These are phyloP conservation scores for Mucor irregularis DNA, from an alignment of 371 early-diverging fungal genomes.

Conservation along the genomic window DNA sequence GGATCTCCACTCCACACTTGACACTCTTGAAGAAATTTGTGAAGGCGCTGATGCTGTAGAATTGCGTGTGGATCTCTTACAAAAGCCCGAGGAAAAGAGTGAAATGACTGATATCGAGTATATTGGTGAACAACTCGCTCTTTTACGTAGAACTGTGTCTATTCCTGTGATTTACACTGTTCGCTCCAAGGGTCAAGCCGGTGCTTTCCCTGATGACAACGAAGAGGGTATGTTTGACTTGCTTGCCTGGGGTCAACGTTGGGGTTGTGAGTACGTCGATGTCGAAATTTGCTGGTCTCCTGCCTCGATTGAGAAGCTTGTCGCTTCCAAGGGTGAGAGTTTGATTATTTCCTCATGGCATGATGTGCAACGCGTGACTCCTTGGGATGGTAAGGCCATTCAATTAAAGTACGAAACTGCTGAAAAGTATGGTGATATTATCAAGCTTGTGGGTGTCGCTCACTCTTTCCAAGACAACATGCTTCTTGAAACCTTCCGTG, in stretches of 20 bases:
- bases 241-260: constrained; percentile 68
- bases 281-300: constrained; percentile 71
- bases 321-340: constrained; percentile 56
- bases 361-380: constrained; percentile 65
- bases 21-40: constrained; percentile 58
- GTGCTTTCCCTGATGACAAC: constrained; percentile 76
- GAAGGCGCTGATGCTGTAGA: constrained; percentile 91
- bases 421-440: constrained; percentile 72
- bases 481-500: constrained; percentile 66
- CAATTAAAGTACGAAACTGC: constrained; percentile 56
- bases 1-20: constrained; percentile 58
- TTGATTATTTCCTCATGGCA: constrained; percentile 91
- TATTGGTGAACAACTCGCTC: constrained; percentile 77
- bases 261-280: constrained; percentile 95
- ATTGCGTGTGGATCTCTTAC: constrained; percentile 88
- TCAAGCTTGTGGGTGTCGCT: constrained; percentile 91
- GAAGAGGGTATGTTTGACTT: constrained; percentile 65
- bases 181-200: constrained; percentile 86
- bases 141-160: constrained; percentile 65
- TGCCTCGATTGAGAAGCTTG: constrained; percentile 50
- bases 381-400: constrained; percentile 67
- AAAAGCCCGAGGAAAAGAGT: constrained; percentile 41
- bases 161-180: constrained; percentile 95
- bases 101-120: constrained; percentile 56
- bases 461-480: constrained; percentile 77